These are phyloP conservation scores for Paspalum vaginatum DNA, from an alignment of 176 grass and related monocot species.

Conservation along the genomic window DNA sequence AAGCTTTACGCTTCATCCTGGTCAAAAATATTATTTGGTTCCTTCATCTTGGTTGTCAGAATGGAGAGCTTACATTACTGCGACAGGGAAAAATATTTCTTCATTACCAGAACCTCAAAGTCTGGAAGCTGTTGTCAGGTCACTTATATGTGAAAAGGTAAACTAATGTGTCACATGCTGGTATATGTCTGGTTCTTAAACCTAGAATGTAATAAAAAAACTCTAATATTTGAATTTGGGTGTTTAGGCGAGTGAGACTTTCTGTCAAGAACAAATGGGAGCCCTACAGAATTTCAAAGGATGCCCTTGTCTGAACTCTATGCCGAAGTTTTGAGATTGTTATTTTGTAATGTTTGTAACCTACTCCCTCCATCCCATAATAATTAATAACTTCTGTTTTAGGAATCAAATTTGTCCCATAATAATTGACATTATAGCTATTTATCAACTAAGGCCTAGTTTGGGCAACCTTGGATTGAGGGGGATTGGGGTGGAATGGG, in stretches of 20 bases:
- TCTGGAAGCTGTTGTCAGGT: conserved; percentile 68
- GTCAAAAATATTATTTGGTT: conserved; percentile 80
- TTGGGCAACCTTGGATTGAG: no score
- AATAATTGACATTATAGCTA: no score
- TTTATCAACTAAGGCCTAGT: no score
- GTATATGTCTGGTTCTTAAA: conserved; percentile 4
- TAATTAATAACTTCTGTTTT: no score
- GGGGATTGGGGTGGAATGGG: no score
- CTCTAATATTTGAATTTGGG: conserved; percentile 27
- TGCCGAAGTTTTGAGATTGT: conserved; percentile 8
- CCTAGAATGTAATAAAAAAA: conserved; percentile 7
- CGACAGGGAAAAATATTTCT: conserved; percentile 93
- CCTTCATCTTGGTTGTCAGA: conserved; percentile 89
- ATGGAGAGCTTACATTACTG: conserved; percentile 87
- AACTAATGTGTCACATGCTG: conserved; percentile 13
- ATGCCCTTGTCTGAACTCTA: neutral
- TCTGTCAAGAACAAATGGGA: neutral
- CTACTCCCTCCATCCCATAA: neutral
- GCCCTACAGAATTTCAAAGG: conserved; percentile 4
- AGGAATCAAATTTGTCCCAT: no score
- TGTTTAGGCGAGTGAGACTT: neutral
- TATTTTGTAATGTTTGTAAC: conserved; percentile 24
- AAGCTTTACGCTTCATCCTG: conserved; percentile 62
- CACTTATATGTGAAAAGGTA: conserved; percentile 94
- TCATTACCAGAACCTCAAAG: conserved; percentile 68